Conservation (phyloP, 495 filamentous ascomycete species). For the Neurospora sp. region DNA sequence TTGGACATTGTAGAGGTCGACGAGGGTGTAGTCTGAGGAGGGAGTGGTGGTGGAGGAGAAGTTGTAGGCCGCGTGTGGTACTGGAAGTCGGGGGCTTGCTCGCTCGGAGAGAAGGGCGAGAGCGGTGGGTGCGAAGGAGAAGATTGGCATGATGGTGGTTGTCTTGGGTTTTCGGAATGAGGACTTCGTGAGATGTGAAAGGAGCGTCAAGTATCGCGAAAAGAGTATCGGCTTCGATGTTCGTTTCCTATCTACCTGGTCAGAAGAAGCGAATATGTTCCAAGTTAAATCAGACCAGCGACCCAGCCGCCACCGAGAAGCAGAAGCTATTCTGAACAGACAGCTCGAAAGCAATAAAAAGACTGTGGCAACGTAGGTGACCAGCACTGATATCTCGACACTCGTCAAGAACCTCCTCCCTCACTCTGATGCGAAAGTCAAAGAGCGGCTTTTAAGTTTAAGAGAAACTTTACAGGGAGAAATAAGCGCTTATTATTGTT, state of each 20-base stretch:
- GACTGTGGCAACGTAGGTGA: background rate
- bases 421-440: background rate
- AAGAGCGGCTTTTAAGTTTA: background rate
- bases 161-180: background rate
- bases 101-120: background rate
- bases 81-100: background rate
- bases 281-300: background rate
- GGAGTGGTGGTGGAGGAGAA: background rate
- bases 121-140: background rate
- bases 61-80: background rate
- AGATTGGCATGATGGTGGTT: background rate
- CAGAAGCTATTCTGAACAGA: background rate
- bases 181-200: background rate
- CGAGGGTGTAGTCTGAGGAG: conserved; percentile 31
- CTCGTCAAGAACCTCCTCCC: background rate
- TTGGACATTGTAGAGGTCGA: conserved; percentile 33
- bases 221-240: background rate
- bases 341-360: background rate
- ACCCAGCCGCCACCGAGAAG: background rate
- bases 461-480: background rate
- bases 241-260: background rate
- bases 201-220: background rate
- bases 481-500: background rate
- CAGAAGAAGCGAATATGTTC: background rate
- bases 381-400: background rate